Evolutionary conservation across 305 asterid species (phyloP).

Genomic region (Fraxinus xanthoxyloides): DNA sequence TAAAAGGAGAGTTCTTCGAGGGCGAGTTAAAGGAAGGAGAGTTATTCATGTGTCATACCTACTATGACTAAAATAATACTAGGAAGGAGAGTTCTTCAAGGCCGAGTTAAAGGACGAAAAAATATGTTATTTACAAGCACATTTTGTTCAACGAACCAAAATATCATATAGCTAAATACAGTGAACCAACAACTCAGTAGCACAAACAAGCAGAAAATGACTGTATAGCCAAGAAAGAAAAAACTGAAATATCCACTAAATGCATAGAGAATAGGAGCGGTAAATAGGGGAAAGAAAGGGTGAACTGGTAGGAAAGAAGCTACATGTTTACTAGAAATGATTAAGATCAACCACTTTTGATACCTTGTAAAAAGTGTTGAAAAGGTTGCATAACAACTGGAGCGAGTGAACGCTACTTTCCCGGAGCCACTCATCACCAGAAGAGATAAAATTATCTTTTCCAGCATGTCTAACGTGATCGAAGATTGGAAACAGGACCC

Average conservation of each 20-base stretch:
- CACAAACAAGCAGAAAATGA: not conserved
- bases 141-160: not conserved
- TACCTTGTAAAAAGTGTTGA: slow-evolving; percentile 99
- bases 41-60: not conserved
- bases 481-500: slow-evolving; percentile 92
- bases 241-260: not conserved
- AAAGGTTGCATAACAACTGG: slow-evolving; percentile 93
- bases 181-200: not conserved
- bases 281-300: not conserved
- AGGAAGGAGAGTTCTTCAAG: not conserved
- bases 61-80: not conserved
- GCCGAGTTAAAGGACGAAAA: not conserved
- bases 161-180: not conserved
- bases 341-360: slow-evolving; percentile 17
- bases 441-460: slow-evolving; percentile 53
- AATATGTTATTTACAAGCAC: not conserved
- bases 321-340: slow-evolving; percentile 8
- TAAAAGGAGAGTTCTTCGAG: not conserved
- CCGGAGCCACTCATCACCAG: slow-evolving; percentile 80
- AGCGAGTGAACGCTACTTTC: slow-evolving; percentile 95
- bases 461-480: slow-evolving; percentile 95
- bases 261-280: not conserved
- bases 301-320: slow-evolving; percentile 16
- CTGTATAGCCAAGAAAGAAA: not conserved
- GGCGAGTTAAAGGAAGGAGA: not conserved